Evolutionary conservation across 169 alveolate genomes (phyloP), one percentile per base, ranked within the genome.

Genomic region (Cryptosporidium tyzzeri): DNA sequence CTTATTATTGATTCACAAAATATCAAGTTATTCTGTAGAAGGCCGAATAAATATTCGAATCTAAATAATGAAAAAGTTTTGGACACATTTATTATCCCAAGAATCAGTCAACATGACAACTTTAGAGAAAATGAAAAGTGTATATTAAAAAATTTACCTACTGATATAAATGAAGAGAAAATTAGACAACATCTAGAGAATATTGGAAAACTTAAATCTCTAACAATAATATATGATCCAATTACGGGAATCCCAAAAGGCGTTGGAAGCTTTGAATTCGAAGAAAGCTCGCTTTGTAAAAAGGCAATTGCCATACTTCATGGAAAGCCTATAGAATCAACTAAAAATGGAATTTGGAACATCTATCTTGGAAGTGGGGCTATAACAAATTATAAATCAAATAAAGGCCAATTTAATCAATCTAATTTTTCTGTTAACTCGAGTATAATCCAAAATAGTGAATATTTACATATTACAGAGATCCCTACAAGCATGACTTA

Each of bases 231-330:
- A 65, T 62, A 62, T 48, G 75, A 80, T 41, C 89, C 89, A 35
- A 80, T 65, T 23, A 80, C 89, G 12, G 89, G 89, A 44, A 61
- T 41, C 29, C 68, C 80, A 23, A 80, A 80, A 16, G 89, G 89
- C 16, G 65, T 67, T 4, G 74, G 89, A n/a, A 61, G 71, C 23
- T 80, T 80, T 61, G 89, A 80, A 21, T 80, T 41, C 35, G 89
- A 80, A 80, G 89, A 80, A 44, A 29, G 61, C 9, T 45, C 51
- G 9, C 59, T 45, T 23, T 80, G 68, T 48, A 50, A 80, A 39
- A 80, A 80, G 44, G 89, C 89, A 21, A 65, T 80, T 26, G 59
- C 39, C n/a, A n/a, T 29, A 37, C 67, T 80, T 39, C 37, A 80
- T 62, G 89, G 89, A 50, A 80, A 65, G 55, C 71, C 71, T 5